These are phyloP conservation scores for Thinopyrum elongatum DNA, from an alignment of 176 grass and related monocot genomes.

Conservation along the genomic window DNA sequence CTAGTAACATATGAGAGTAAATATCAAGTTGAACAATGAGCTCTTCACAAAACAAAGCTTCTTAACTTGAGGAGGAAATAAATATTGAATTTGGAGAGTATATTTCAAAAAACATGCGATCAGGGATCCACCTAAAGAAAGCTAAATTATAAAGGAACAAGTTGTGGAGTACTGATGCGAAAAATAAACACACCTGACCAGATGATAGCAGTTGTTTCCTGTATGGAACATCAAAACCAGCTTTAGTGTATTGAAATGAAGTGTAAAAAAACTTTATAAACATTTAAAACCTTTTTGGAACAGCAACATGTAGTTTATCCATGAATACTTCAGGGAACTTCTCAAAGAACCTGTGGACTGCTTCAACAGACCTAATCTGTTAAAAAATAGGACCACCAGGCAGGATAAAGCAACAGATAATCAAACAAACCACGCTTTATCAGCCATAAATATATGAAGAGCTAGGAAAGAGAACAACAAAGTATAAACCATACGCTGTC, in stretches of 20 bases:
- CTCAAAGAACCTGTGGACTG: slow-evolving; percentile 82
- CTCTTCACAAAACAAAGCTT: neutral
- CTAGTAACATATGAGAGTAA: neutral
- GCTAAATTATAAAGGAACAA: neutral
- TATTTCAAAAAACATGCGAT: slow-evolving; percentile 8
- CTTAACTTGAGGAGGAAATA: neutral
- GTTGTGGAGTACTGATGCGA: neutral
- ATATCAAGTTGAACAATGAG: neutral
- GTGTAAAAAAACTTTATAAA: slow-evolving; percentile 25
- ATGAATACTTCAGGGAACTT: slow-evolving; percentile 93
- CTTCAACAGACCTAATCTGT: slow-evolving; percentile 86
- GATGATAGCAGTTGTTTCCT: slow-evolving; percentile 70
- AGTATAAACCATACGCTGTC: neutral
- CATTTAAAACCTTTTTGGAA: slow-evolving; percentile 65
- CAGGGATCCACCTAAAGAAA: neutral
- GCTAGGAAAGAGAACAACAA: neutral
- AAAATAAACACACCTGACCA: slow-evolving; percentile 49
- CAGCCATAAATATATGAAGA: slow-evolving; percentile 10
- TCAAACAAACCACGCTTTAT: neutral
- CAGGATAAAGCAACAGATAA: slow-evolving; percentile 24
- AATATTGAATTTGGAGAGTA: neutral
- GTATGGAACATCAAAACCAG: slow-evolving; percentile 36
- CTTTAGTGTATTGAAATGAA: slow-evolving; percentile 34
- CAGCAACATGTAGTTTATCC: slow-evolving; percentile 64
- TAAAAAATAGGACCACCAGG: slow-evolving; percentile 15